Evolutionary conservation across 129 eudicot genomes (phyloP), one percentile per base, ranked within the genome.

Genomic region (Deinandra increscens): DNA sequence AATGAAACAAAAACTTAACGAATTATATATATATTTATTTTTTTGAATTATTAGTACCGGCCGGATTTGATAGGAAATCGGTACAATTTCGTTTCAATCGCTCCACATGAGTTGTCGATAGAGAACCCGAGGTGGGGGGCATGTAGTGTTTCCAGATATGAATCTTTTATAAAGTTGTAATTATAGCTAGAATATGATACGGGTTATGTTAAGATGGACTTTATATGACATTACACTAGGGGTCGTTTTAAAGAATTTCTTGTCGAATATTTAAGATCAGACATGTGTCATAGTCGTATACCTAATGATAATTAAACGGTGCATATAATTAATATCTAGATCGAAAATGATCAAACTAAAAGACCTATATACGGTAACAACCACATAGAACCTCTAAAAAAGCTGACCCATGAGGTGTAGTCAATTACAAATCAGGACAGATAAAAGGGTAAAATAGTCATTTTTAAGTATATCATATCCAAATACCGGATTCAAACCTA

Each of bases 201-300:
- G n/a, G 5, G 53, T 65, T 41, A 59, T 60, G 58, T 22, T 45
- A 60, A 54, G 36, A 14, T 46, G 58, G 63, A 5, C 29, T 68
- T 46, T 69, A 68, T 23, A 18, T 38, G 53, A 44, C 26, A 54
- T 17, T 5, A 43, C 29, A 17, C 6, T 34, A 60, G 56, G 48
- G 37, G 33, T 76, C 54, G 4, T 34, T 36, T 36, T 20, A n/a
- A 68, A 68, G 45, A 20, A 46, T n/a, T 45, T 75, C 39, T 75
- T 51, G 2, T 51, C 26, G 66, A 64, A 17, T n/a, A 51, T 41
- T 45, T 50, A 4, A 54, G 48, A 69, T 23, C 17, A 9, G 5
- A 26, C 12, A 5, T 15, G 44, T 44, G 69, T 58, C 60, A 5
- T 3, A 22, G 1, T 55, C 49, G 56, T 43, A 66, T 55, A 43